phyloP scores from a whole-genome alignment of 2,329 filamentous ascomycete genomes.

The Talaromyces verruculosus region DNA sequence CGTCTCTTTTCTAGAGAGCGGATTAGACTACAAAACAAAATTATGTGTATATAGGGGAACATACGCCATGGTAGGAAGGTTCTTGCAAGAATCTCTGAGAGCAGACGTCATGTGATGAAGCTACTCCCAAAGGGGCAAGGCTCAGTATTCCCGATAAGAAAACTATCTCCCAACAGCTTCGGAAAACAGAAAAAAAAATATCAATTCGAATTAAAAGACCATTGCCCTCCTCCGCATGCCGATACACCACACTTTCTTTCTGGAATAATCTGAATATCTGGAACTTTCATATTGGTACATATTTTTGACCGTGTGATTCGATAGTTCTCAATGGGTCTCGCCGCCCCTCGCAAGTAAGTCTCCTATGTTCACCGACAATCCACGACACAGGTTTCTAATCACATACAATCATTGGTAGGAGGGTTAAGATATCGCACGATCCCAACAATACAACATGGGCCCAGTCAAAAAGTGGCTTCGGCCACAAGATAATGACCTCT shows the following conservation, averaged over 20 bases:
- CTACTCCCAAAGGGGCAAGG: constrained; percentile 7
- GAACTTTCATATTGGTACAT: background rate
- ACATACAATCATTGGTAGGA: constrained; percentile 39
- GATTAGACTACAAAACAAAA: background rate
- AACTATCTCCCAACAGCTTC: background rate
- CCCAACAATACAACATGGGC: constrained; percentile 96
- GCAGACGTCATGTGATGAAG: background rate
- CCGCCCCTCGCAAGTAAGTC: constrained; percentile 64
- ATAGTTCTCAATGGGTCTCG: constrained; percentile 62
- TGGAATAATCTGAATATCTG: background rate
- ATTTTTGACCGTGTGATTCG: background rate
- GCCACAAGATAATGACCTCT: constrained; percentile 80
- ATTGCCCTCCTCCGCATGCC: background rate
- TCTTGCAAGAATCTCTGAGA: background rate
- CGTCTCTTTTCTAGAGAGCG: too few species aligned
- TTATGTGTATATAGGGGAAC: too few species aligned
- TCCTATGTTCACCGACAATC: background rate
- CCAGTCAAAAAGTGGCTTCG: constrained; percentile 76
- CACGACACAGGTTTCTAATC: background rate
- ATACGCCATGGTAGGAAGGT: background rate
- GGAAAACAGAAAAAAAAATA: constrained; percentile 5
- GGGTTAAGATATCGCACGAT: constrained; percentile 77
- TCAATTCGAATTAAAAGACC: background rate
- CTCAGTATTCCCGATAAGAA: background rate
- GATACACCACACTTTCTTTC: background rate